phyloP scores from a whole-genome alignment of 176 grass and related monocot genomes.

The Aegilops longissima region DNA sequence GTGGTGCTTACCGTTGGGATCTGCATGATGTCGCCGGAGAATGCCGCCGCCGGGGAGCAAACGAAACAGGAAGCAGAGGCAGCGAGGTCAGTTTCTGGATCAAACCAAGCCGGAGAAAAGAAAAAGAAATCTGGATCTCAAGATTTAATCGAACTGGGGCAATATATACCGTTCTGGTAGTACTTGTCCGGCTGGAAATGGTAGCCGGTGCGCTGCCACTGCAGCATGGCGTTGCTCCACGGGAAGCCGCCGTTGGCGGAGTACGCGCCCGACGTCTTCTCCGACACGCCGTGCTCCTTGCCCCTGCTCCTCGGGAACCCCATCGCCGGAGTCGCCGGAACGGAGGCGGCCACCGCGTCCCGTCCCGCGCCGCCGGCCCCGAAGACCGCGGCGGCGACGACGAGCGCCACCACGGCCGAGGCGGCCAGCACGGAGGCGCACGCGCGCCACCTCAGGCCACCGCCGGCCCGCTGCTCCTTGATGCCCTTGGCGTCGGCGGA shows the following conservation, averaged over 20 bases:
- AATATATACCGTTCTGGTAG: constrained; percentile 57
- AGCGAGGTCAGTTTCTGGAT: background rate
- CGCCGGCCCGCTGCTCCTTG: background rate
- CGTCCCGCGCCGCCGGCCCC: background rate
- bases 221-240: constrained; percentile 61
- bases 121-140: background rate
- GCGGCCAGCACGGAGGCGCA: background rate
- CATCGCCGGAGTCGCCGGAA: background rate
- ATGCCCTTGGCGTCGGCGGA: background rate
- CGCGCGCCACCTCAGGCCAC: background rate
- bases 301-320: constrained; percentile 25
- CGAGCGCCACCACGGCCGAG: background rate
- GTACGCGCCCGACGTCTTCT: constrained; percentile 40
- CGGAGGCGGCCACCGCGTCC: background rate
- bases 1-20: background rate
- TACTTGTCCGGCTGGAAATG: constrained; percentile 71
- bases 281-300: constrained; percentile 47
- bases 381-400: background rate
- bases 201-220: constrained; percentile 63
- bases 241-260: constrained; percentile 1
- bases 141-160: background rate
- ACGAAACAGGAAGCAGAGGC: background rate
- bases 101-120: background rate
- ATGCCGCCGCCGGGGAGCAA: background rate
- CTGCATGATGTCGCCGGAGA: background rate